A percentile compares a stretch with the other conserved stretches of the same genome.
phyloP scores from a whole-genome alignment of 805 yeast species.

The Naumovozyma castellii region DNA sequence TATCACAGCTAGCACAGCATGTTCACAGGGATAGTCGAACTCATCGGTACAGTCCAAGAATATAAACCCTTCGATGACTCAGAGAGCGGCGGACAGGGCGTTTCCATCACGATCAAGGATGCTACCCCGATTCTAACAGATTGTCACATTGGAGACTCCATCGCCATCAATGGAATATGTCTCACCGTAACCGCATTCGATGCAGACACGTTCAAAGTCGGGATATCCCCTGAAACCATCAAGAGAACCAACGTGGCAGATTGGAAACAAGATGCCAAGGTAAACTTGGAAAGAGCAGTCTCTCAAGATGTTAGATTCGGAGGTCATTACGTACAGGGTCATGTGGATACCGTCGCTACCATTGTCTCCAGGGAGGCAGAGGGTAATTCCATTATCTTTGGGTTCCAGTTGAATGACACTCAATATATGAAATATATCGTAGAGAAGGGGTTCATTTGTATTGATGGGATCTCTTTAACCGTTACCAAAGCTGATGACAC shows the following conservation, averaged over 20 bases:
- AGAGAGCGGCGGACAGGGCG: constrained; percentile 39
- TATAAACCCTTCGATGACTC: constrained; percentile 15
- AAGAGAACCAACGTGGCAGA: constrained; percentile 67
- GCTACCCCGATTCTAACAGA: constrained; percentile 59
- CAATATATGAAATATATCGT: constrained; percentile 64
- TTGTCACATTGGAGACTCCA: constrained; percentile 89
- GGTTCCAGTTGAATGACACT: constrained; percentile 48
- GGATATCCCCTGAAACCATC: constrained; percentile 86
- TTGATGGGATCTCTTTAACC: constrained; percentile 91
- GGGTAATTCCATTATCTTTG: constrained; percentile 67
- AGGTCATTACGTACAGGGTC: constrained; percentile 97
- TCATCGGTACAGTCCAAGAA: constrained; percentile 47
- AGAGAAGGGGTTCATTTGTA: constrained; percentile 86
- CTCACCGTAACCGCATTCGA: constrained; percentile 81
- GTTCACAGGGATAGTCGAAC: constrained; percentile 94
- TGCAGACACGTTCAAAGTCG: constrained; percentile 63
- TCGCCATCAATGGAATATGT: constrained; percentile 81
- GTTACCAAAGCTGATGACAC: constrained; percentile 65
- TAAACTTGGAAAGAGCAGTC: constrained; percentile 89
- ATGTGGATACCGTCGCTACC: constrained; percentile 79
- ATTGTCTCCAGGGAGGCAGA: constrained; percentile 49
- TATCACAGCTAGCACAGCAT: no score
- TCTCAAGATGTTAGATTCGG: constrained; percentile 71
- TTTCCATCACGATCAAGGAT: constrained; percentile 54
- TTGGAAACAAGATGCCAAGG: constrained; percentile 48